phyloP scores from a whole-genome alignment of 2,329 filamentous ascomycete species.

The Trichoderma breve region DNA sequence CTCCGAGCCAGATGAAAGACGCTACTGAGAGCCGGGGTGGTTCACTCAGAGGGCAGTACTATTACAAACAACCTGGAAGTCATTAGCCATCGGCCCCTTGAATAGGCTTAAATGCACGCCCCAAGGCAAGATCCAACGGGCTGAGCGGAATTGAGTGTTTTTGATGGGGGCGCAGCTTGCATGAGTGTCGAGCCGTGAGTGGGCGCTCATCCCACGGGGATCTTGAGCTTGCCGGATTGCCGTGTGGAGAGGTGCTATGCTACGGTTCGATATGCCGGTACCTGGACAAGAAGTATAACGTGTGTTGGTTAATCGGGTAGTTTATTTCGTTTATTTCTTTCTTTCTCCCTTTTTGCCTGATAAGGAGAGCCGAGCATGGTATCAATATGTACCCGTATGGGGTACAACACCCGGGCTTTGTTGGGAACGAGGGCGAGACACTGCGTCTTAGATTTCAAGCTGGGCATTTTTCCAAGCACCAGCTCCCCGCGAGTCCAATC shows the following conservation, averaged over 20 bases:
- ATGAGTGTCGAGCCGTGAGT: background rate
- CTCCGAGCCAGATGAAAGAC: too few species aligned
- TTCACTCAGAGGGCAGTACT: background rate
- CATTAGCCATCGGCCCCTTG: background rate
- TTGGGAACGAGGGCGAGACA: background rate
- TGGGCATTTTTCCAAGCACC: background rate
- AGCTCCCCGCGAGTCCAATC: background rate
- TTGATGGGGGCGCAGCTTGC: background rate
- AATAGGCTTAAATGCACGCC: background rate
- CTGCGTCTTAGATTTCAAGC: background rate
- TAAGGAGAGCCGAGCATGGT: background rate
- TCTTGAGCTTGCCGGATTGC: constrained; percentile 5
- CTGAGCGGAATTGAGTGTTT: background rate
- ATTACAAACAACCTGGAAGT: background rate
- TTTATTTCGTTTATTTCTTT: background rate
- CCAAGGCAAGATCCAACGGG: background rate
- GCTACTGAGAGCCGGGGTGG: background rate
- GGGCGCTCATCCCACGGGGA: background rate
- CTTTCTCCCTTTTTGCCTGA: background rate
- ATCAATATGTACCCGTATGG: background rate
- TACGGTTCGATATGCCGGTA: constrained; percentile 5
- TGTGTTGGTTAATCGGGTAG: background rate
- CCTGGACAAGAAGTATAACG: background rate
- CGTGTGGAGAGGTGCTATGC: constrained; percentile 3
- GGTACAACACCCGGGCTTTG: background rate